Evolutionary conservation across 164 flowering plant genomes (phyloP).

Genomic region (Magnolia kwangsiensis): DNA sequence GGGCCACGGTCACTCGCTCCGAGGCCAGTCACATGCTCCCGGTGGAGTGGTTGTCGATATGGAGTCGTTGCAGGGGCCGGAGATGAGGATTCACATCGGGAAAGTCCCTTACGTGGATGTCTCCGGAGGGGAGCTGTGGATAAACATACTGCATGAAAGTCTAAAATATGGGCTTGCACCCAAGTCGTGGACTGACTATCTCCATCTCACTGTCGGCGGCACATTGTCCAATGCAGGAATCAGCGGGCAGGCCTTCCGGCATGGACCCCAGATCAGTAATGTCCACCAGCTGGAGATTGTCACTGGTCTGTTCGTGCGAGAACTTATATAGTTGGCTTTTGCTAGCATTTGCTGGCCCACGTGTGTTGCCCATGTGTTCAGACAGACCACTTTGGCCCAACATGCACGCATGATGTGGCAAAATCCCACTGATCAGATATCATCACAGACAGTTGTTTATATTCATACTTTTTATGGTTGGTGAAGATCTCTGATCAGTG

Average conservation of each 20-base stretch:
- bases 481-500: not conserved
- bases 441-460: not conserved
- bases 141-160: slow-evolving; percentile 67
- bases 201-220: slow-evolving; percentile 87
- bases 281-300: slow-evolving; percentile 81
- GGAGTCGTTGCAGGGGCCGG: slow-evolving; percentile 52
- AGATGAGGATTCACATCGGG: slow-evolving; percentile 39
- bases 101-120: slow-evolving; percentile 72
- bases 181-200: slow-evolving; percentile 97
- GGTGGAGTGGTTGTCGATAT: slow-evolving; percentile 68
- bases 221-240: slow-evolving; percentile 91
- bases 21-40: slow-evolving; percentile 78
- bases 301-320: slow-evolving; percentile 52
- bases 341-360: not conserved
- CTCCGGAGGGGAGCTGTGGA: slow-evolving; percentile 85
- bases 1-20: slow-evolving; percentile 90
- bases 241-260: slow-evolving; percentile 86
- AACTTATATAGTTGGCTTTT: not conserved
- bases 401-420: not conserved
- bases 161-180: slow-evolving; percentile 76
- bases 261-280: slow-evolving; percentile 91
- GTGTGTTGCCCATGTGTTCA: not conserved
- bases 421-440: not conserved
- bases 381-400: not conserved
- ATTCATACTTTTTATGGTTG: not conserved